phyloP scores from a whole-genome alignment of 2,329 filamentous ascomycete genomes.

The Ceratocystis colombiana region DNA sequence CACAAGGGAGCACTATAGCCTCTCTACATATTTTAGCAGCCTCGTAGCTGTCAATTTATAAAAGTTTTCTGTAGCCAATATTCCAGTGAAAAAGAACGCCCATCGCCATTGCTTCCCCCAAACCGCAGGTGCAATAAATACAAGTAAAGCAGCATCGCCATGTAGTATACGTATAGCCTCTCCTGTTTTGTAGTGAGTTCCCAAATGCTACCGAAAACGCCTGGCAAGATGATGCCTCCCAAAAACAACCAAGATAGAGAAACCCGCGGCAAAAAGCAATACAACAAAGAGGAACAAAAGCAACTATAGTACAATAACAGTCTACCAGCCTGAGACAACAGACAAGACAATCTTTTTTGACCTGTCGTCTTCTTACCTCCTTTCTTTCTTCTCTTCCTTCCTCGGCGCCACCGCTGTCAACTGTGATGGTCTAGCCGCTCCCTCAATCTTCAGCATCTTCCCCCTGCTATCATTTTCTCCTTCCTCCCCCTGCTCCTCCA shows the following conservation, averaged over 20 bases:
- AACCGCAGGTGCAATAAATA: background rate
- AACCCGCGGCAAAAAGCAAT: background rate
- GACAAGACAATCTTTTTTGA: background rate
- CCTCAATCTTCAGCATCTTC: background rate
- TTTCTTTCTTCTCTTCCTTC: background rate
- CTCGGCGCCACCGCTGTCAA: no score
- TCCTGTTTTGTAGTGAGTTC: background rate
- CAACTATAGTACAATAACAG: slow-evolving; percentile 7
- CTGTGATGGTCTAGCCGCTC: background rate
- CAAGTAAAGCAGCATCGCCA: background rate
- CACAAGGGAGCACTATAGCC: background rate
- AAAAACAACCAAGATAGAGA: background rate
- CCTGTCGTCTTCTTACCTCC: background rate
- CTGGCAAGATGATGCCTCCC: background rate
- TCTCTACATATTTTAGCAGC: background rate
- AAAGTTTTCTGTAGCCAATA: background rate
- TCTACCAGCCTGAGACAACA: background rate
- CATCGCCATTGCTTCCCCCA: background rate
- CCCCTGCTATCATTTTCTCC: no score
- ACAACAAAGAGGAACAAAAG: slow-evolving; percentile 1
- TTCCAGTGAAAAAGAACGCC: background rate
- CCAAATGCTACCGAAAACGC: slow-evolving; percentile 4
- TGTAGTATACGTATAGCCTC: background rate
- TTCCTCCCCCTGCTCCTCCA: background rate
- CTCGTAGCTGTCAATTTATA: background rate